Conservation (phyloP, 768 basidiomycete genomes). For the Boletus rubropictus region DNA sequence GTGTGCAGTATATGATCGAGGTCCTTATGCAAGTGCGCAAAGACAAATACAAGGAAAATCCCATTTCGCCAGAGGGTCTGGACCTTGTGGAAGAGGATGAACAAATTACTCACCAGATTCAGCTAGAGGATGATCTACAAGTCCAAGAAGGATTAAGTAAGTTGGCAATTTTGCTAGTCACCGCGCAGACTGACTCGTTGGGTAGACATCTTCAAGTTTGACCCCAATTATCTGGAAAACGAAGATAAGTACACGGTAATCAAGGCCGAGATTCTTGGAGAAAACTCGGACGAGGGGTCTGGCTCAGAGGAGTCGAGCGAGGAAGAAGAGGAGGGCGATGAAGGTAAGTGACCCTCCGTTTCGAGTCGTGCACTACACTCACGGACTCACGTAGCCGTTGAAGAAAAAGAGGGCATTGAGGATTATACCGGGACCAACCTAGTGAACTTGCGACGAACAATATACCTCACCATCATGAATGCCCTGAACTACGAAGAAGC, state of each 20-base stretch:
- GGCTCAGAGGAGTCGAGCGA: constrained; percentile 59
- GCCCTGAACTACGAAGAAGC: constrained; percentile 98
- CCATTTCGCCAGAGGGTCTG: constrained; percentile 86
- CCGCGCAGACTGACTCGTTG: constrained; percentile 7
- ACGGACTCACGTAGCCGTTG: constrained; percentile 43
- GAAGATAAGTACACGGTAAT: constrained; percentile 92
- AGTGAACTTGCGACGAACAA: constrained; percentile 87
- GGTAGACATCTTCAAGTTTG: constrained; percentile 91
- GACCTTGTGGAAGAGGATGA: constrained; percentile 98
- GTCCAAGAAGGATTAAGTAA: constrained; percentile 91
- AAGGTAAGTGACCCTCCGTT: constrained; percentile 19
- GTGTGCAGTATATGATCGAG: constrained; percentile 99
- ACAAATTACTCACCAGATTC: constrained; percentile 91
- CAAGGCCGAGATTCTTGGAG: constrained; percentile 90
- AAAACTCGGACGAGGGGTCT: constrained; percentile 71
- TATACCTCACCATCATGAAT: constrained; percentile 99
- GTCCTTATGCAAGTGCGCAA: constrained; percentile 98
- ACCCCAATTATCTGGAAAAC: constrained; percentile 81
- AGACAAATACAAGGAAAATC: constrained; percentile 99
- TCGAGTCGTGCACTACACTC: constrained; percentile 25
- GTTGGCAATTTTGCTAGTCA: constrained; percentile 28
- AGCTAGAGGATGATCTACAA: constrained; percentile 88
- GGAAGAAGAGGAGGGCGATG: constrained; percentile 61
- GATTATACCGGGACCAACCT: constrained; percentile 94
- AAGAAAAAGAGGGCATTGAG: constrained; percentile 83